Base-by-base conservation (phyloP, 331 rosid species). In the Malus hybrid region DNA sequence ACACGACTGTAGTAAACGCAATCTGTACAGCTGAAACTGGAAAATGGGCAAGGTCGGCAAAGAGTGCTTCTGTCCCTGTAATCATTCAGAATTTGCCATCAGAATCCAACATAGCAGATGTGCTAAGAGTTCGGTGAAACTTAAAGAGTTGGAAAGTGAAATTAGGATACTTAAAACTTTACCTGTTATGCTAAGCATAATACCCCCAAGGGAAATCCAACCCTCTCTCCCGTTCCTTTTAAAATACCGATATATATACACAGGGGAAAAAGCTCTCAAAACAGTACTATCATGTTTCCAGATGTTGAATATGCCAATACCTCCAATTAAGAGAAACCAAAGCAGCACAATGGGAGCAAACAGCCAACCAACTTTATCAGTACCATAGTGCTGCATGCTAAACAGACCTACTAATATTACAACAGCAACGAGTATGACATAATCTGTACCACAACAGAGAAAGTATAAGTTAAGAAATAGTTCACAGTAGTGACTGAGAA, bases 101-200 rank as follows among this genome's bases (percentile, higher is more conserved):
- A 81, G 83, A 77, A 69, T 44, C 54, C 52, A 78, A 80, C 71
- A 62, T 24, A 64, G 10, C 15, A 79, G 55, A 56, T 64, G n/a
- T 36, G 20, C 4, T 64, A 18, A 65, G 69, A 65, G 54, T 62
- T 28, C 14, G 31, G 59, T 62, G 67, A 70, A 65, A 74, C 22
- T 73, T 76, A 16, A 67, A 82, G 56, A 73, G 14, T 55, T 18
- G 31, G 61, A 78, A 74, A 71, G 60, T n/a, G 22, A 62, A 69
- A 59, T 46, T 71, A 14, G 20, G 48, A 50, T 56, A 64, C 57
- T 39, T 70, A 76, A 60, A 72, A 67, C 7, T 65, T 77, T 83
- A 95, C 99, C 99, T 69, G 99, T 95, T 83, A 95, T 92, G 81
- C 99, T 89, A 77, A 95, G 98, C 97, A 95, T 82, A 67, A 95